Base-by-base conservation (phyloP, 164 flowering plant species). In the Echeveria elegans region DNA sequence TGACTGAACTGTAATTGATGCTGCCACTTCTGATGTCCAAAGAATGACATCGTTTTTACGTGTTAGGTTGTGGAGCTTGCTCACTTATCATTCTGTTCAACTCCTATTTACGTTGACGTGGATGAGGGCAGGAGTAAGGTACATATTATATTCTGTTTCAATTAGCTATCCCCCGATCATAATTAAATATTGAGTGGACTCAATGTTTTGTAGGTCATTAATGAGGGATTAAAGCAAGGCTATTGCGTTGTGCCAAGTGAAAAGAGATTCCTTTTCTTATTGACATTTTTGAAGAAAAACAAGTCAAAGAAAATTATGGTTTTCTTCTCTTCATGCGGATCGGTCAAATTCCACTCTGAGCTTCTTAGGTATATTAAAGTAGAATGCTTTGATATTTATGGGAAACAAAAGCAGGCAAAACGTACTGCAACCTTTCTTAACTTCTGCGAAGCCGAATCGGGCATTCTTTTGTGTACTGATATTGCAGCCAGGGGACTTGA, bases 401-500 rank as follows among this genome's bases (percentile, higher is more conserved):
- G 99, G 72, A 85, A 90, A 72, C 97, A 88, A 75, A 90, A 95
- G 83, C 97, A 92, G 84, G 84, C 83, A 73, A 89, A 87, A 71
- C 77, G 97, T 14, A 88, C 98, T 1, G 70, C 92, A 37, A 95
- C 99, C n/a, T 92, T 92, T 73, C 90, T 92, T 73, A 88, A 87
- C 61, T 95, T 88, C 74, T 84, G 89, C 80, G 84, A 88, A 77
- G 90, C 94, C n/a, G 82, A 92, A 67, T 87, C 80, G 64, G 97
- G 99, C 23, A 88, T 92, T 66, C 74, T 95, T 74, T 77, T 95
- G 37, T 95, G 98, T 71, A 95, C 99, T 29, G 97, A 95, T 83
- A 98, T 95, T 68, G 99, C 98, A 70, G 99, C 96, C 64, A 90
- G 99, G 60, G 99, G 99, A 38, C 94, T 95, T 71, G 97, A 95